Base-by-base conservation (phyloP, 148 eudicot genomes). In the Camellia lanceoleosa region DNA sequence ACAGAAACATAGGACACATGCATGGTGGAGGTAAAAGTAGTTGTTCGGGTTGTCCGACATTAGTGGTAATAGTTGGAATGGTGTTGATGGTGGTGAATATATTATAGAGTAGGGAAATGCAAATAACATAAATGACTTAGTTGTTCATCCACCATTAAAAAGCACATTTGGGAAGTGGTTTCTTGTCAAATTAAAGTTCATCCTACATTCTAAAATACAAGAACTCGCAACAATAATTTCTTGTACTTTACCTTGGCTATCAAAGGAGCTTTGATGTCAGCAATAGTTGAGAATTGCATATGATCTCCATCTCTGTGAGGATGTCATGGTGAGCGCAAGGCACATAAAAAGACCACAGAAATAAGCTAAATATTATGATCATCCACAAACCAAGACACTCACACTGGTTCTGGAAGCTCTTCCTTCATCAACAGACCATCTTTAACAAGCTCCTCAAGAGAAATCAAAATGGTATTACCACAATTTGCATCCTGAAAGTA, bases 361-460 rank as follows among this genome's bases (percentile, higher is more conserved):
- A 12, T 20, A 20, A 71, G 1, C 43, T 16, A 75, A 59, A 46
- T 55, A 61, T n/a, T 14, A 42, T 42, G 4, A 64, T 19, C 68
- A 38, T 20, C 61, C 65, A 63, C 62, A 78, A 38, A 8, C 55
- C 62, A 59, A 56, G 74, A 75, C 41, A 55, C 92, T 89, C 84
- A 92, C 99, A 92, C 5, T 83, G 98, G 93, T 75, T 89, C 77
- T 51, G 99, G 99, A 73, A 96, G 97, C 84, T 94, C 99, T 46
- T 88, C 92, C 78, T 86, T 84, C 71, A 78, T 80, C 86, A 96
- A 83, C 63, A 96, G 84, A 51, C 99, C 99, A 89, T 96, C 99
- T 83, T 96, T 85, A 11, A 96, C 97, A 81, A 96, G 95, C 82
- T 96, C 99, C 74, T 96, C 95, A 58, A 96, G 98, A 75, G 99